Evolutionary conservation across 1,139 yeast species (phyloP).

Genomic region (Candida albicans): DNA sequence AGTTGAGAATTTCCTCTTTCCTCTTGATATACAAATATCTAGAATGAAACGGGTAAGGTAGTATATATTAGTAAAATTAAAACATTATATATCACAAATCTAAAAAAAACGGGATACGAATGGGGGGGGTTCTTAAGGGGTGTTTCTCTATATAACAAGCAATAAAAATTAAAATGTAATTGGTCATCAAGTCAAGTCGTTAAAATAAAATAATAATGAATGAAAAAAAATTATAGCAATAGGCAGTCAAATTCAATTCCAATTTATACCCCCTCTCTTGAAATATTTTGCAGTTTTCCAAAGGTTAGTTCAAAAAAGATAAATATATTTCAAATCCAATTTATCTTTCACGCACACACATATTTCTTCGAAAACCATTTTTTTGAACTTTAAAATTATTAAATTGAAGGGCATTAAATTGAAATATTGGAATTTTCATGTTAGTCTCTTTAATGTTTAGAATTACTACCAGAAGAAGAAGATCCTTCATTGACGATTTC

Average conservation of each 20-base stretch:
- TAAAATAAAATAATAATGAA: conserved; percentile 8
- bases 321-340: neutral
- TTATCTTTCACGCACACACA: conserved; percentile 11
- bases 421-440: neutral
- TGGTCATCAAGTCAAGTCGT: conserved; percentile 13
- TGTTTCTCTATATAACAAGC: conserved; percentile 11
- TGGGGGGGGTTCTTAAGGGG: conserved; percentile 12
- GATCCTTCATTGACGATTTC: conserved; percentile 14
- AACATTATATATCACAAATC: neutral
- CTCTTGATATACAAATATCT: too few relatives aligned
- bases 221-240: neutral
- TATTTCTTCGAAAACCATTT: conserved; percentile 11
- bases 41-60: conserved; percentile 4
- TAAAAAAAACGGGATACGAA: neutral
- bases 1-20: too few relatives aligned
- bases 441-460: conserved; percentile 4
- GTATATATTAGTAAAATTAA: conserved; percentile 4
- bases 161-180: conserved; percentile 2
- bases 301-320: conserved; percentile 9
- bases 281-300: neutral
- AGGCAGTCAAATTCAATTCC: neutral
- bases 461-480: conserved; percentile 10
- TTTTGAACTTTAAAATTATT: conserved; percentile 1
- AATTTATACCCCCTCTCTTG: too few relatives aligned
- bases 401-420: too few relatives aligned